phyloP scores from a whole-genome alignment of 1,284 basidiomycete species.

The Schizophyllum commune region DNA sequence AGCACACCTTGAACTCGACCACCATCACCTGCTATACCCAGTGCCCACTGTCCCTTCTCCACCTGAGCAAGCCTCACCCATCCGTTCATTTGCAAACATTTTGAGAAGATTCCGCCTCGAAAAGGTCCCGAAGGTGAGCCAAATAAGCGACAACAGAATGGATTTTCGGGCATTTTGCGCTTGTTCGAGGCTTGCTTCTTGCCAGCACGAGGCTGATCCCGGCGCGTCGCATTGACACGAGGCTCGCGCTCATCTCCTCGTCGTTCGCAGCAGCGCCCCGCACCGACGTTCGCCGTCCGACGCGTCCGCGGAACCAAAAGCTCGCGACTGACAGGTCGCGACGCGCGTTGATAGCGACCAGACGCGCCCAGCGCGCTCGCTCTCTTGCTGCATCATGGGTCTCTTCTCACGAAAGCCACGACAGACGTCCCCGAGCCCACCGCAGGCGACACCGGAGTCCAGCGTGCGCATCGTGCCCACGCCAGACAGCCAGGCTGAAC shows the following conservation, averaged over 20 bases:
- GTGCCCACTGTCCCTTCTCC: background rate
- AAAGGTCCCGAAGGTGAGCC: background rate
- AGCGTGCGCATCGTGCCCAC: conserved; percentile 14
- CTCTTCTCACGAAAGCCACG: conserved; percentile 39
- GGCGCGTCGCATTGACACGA: background rate
- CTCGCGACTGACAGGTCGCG: background rate
- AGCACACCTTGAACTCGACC: background rate
- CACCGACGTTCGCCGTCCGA: conserved; percentile 4
- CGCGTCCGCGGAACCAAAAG: conserved; percentile 11
- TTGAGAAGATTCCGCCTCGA: background rate
- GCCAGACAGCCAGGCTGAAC: conserved; percentile 18
- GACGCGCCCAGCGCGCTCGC: too few relatives aligned
- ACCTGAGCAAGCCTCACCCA: background rate
- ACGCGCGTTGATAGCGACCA: background rate
- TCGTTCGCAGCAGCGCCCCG: conserved; percentile 15
- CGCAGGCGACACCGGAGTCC: conserved; percentile 19
- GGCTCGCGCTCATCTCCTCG: conserved; percentile 15
- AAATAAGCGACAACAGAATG: background rate
- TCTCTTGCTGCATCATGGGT: background rate
- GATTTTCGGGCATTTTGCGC: background rate
- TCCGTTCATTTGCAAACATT: background rate
- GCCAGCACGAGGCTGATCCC: conserved; percentile 32
- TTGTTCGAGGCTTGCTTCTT: background rate
- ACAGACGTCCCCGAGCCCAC: conserved; percentile 31
- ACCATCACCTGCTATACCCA: background rate